Percentiles rank a stretch among this genome's conserved stretches.
These are phyloP conservation scores for Thinopyrum obtusiflorum DNA, from an alignment of 202 grass and related monocot species.

Conservation along the genomic window DNA sequence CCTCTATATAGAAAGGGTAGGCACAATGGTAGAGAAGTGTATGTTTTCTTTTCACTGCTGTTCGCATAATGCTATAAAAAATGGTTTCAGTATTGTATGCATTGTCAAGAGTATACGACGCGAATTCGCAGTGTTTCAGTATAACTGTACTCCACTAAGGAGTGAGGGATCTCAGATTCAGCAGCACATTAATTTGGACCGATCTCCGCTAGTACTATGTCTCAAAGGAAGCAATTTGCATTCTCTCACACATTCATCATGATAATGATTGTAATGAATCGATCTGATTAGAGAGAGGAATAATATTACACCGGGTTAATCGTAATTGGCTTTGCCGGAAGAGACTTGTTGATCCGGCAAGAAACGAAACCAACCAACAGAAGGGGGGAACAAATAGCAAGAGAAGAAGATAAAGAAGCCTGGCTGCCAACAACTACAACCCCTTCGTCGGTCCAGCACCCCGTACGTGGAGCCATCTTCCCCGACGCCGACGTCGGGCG, in stretches of 20 bases:
- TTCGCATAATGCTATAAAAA: too few relatives aligned
- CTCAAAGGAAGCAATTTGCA: neutral
- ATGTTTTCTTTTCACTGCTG: too few relatives aligned
- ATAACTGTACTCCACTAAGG: too few relatives aligned
- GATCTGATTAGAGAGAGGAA: too few relatives aligned
- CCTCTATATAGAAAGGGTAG: too few relatives aligned
- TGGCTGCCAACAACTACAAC: slow-evolving; percentile 17
- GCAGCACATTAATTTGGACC: neutral
- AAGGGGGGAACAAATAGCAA: neutral
- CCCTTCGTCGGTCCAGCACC: neutral
- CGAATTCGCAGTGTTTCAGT: too few relatives aligned
- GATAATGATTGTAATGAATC: neutral
- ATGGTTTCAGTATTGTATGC: too few relatives aligned
- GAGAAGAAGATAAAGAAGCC: neutral
- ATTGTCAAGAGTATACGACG: too few relatives aligned
- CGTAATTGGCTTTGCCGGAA: neutral
- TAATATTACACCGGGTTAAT: neutral
- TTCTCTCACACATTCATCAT: neutral
- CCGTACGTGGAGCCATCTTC: neutral
- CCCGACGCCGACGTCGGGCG: neutral
- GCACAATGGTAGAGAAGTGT: too few relatives aligned
- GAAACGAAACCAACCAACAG: neutral
- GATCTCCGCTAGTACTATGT: neutral
- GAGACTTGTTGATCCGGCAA: slow-evolving; percentile 24
- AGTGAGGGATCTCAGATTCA: neutral